phyloP scores from a whole-genome alignment of 2,329 filamentous ascomycete genomes.

The Penicillium polonicum region DNA sequence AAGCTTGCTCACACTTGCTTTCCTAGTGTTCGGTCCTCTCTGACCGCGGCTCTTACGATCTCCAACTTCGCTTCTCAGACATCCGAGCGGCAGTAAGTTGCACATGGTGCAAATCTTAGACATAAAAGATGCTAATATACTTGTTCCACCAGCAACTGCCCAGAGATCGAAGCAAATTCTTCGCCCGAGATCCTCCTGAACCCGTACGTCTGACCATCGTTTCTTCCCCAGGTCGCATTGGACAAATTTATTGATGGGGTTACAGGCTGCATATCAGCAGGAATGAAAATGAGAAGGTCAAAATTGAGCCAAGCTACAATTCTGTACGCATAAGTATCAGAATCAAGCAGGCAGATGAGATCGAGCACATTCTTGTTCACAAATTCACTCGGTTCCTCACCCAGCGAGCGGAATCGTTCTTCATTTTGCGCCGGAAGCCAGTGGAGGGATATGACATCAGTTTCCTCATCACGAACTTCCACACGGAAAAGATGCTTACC shows the following conservation, averaged over 20 bases:
- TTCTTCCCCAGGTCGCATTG: neutral
- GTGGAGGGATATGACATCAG: conserved; percentile 99
- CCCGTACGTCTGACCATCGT: conserved; percentile 47
- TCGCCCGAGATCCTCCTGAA: conserved; percentile 92
- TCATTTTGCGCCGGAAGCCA: conserved; percentile 90
- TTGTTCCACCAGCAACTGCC: conserved; percentile 69
- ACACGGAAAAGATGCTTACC: conserved; percentile 98
- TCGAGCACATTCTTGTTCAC: conserved; percentile 84
- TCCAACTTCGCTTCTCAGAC: conserved; percentile 98
- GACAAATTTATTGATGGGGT: conserved; percentile 4
- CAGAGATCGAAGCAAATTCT: conserved; percentile 80
- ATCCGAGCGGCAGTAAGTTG: conserved; percentile 67
- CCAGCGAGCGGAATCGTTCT: conserved; percentile 94
- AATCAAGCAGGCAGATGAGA: conserved; percentile 99
- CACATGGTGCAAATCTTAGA: neutral
- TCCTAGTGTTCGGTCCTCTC: conserved; percentile 86
- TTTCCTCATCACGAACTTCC: conserved; percentile 97
- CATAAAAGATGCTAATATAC: neutral
- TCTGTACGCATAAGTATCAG: conserved; percentile 95
- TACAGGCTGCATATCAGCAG: conserved; percentile 70
- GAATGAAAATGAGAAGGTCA: conserved; percentile 94
- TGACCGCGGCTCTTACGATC: conserved; percentile 88
- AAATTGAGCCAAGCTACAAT: conserved; percentile 96
- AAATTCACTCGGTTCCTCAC: conserved; percentile 98
- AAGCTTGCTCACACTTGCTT: conserved; percentile 67